Percentiles rank a stretch among this genome's conserved stretches.
These are phyloP conservation scores for Dacryopinax primogenitus DNA, from an alignment of 768 basidiomycete genomes.

Conservation along the genomic window DNA sequence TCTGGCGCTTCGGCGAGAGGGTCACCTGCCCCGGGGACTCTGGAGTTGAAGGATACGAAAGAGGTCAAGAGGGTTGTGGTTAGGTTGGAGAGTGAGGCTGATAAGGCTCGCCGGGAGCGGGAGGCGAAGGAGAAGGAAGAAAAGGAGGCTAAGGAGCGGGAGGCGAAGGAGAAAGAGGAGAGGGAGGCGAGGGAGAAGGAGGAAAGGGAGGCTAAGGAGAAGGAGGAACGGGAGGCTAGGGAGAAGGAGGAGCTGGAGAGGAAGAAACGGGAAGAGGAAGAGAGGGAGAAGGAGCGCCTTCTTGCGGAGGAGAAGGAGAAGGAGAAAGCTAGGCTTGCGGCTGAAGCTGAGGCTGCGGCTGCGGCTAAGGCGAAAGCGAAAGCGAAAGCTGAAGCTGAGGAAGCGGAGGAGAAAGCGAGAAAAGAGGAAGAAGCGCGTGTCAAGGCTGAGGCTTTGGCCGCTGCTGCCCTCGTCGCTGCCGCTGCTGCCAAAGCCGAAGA, in stretches of 20 bases:
- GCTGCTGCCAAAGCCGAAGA: constrained; percentile 24
- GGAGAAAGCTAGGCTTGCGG: constrained; percentile 23
- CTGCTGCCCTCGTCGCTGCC: constrained; percentile 18
- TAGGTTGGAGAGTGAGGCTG: constrained; percentile 53
- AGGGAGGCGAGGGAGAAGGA: constrained; percentile 27
- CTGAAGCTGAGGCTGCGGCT: not conserved
- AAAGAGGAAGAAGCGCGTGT: constrained; percentile 21
- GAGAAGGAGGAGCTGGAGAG: constrained; percentile 22
- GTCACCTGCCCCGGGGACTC: not conserved
- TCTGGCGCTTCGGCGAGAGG: not conserved
- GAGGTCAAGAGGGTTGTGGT: constrained; percentile 28
- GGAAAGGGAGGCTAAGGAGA: constrained; percentile 30
- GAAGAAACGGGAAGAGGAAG: constrained; percentile 24
- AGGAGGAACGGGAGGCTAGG: constrained; percentile 31
- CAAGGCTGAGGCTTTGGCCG: constrained; percentile 29
- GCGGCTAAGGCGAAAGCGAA: constrained; percentile 29
- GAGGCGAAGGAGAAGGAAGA: constrained; percentile 18
- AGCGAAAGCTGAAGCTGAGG: constrained; percentile 25
- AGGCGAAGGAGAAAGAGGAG: constrained; percentile 21
- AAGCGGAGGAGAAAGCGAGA: constrained; percentile 16
- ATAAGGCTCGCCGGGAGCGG: constrained; percentile 37
- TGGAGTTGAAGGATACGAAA: constrained; percentile 27
- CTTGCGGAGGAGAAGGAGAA: constrained; percentile 22
- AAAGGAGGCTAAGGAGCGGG: constrained; percentile 36
- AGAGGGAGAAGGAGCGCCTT: constrained; percentile 22